phyloP scores from a whole-genome alignment of 345 rosid species.

The Passiflora organensis region DNA sequence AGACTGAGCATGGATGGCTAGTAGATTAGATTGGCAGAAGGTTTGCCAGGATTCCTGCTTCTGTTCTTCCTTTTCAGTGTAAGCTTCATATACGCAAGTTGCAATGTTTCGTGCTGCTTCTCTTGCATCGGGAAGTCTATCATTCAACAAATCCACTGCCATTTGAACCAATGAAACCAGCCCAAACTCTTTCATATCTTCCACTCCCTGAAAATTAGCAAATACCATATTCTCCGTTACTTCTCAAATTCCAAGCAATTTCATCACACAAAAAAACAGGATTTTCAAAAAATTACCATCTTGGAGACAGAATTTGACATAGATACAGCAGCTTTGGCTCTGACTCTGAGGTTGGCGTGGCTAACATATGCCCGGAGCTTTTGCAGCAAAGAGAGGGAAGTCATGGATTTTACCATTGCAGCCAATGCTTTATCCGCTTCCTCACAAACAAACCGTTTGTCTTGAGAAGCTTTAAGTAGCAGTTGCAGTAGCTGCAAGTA shows the following conservation, averaged over 20 bases:
- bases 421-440: conserved; percentile 68
- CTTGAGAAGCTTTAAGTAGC: conserved; percentile 86
- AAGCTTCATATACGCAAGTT: conserved; percentile 30
- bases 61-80: conserved; percentile 42
- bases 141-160: conserved; percentile 61
- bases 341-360: conserved; percentile 59
- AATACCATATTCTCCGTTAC: background rate
- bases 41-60: conserved; percentile 66
- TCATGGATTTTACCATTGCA: conserved; percentile 48
- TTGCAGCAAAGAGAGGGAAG: conserved; percentile 52
- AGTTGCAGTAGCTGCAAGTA: conserved; percentile 53
- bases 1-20: conserved; percentile 58
- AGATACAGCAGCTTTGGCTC: conserved; percentile 74
- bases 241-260: too few relatives aligned
- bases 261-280: too few relatives aligned
- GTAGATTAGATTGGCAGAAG: conserved; percentile 62
- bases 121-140: conserved; percentile 82
- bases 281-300: conserved; percentile 44
- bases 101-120: conserved; percentile 73
- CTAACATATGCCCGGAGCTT: conserved; percentile 49
- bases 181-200: conserved; percentile 62
- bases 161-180: conserved; percentile 43
- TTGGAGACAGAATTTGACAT: conserved; percentile 54
- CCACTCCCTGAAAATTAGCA: conserved; percentile 38
- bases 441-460: conserved; percentile 86